Conservation (phyloP, 768 basidiomycete genomes). For the Fibroporia radiculosa region DNA sequence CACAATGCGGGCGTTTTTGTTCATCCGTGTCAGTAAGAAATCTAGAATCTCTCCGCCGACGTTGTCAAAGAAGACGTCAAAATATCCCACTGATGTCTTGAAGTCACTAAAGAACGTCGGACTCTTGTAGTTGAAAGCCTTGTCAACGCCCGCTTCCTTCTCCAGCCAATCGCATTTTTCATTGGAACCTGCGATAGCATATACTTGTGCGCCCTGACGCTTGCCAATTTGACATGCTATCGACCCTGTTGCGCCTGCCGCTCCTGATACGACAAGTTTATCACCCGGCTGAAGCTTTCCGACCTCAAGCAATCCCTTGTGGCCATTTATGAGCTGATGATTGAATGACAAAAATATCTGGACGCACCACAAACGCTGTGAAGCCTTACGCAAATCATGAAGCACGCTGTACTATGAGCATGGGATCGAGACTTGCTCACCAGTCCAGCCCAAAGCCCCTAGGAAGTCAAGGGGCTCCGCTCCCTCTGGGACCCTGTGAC, state of each 20-base stretch:
- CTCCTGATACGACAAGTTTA: conserved; percentile 80
- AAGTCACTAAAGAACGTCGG: conserved; percentile 64
- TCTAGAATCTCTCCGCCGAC: conserved; percentile 80
- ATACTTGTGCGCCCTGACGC: conserved; percentile 69
- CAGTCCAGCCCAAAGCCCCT: conserved; percentile 68
- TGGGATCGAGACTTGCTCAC: conserved; percentile 28
- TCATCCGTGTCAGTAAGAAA: conserved; percentile 65
- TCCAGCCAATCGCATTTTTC: conserved; percentile 88
- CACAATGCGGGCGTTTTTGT: conserved; percentile 68
- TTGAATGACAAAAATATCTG: background rate
- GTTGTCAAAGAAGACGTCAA: conserved; percentile 86
- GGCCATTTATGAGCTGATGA: background rate
- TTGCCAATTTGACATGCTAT: conserved; percentile 82
- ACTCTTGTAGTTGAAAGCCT: conserved; percentile 84
- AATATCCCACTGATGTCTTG: conserved; percentile 57
- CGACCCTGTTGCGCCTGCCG: conserved; percentile 86
- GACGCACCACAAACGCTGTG: conserved; percentile 82
- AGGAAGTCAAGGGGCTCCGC: conserved; percentile 68
- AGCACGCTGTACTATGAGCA: conserved; percentile 11
- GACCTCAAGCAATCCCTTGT: conserved; percentile 83
- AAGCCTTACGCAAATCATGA: conserved; percentile 40
- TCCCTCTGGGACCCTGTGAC: conserved; percentile 47
- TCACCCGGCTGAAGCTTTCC: conserved; percentile 80
- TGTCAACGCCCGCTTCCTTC: conserved; percentile 75
- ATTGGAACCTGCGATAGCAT: conserved; percentile 77